A percentile compares a stretch with the other conserved stretches of the same genome.
These are phyloP conservation scores for Mycena kentingensis DNA, from an alignment of 768 basidiomycete genomes.

Conservation along the genomic window DNA sequence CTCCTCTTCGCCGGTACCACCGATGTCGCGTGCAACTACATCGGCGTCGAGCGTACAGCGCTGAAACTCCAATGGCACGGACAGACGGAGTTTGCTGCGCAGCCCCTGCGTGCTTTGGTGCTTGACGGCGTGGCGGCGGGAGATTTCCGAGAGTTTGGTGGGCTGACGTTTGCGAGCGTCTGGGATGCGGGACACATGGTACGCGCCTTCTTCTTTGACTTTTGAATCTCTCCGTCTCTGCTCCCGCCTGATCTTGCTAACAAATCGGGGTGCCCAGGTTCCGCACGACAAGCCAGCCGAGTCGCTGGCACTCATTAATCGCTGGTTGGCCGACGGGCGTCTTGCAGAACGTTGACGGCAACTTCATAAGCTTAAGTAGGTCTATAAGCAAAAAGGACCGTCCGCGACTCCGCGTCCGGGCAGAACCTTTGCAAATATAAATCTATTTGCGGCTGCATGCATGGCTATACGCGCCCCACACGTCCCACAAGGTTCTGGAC, in stretches of 20 bases:
- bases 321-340: conserved; percentile 38
- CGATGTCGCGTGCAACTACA: conserved; percentile 55
- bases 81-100: conserved; percentile 41
- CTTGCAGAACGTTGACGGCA: not conserved
- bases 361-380: not conserved
- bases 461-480: not conserved
- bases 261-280: conserved; percentile 32
- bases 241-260: not conserved
- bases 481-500: not conserved
- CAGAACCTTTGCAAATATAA: not conserved
- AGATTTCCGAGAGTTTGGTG: conserved; percentile 19
- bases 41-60: conserved; percentile 59
- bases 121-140: conserved; percentile 45
- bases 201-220: conserved; percentile 10
- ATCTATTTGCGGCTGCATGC: not conserved
- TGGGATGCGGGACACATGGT: conserved; percentile 36
- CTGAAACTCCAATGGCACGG: conserved; percentile 59
- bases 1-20: conserved; percentile 55
- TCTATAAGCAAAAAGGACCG: not conserved
- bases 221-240: not conserved
- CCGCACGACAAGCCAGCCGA: conserved; percentile 57
- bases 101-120: conserved; percentile 50
- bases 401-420: not conserved
- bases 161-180: conserved; percentile 26
- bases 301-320: conserved; percentile 43